Evolutionary conservation across 768 basidiomycete species (phyloP), one percentile per base, ranked within the genome.

Genomic region (Leccinum disarticulatum): DNA sequence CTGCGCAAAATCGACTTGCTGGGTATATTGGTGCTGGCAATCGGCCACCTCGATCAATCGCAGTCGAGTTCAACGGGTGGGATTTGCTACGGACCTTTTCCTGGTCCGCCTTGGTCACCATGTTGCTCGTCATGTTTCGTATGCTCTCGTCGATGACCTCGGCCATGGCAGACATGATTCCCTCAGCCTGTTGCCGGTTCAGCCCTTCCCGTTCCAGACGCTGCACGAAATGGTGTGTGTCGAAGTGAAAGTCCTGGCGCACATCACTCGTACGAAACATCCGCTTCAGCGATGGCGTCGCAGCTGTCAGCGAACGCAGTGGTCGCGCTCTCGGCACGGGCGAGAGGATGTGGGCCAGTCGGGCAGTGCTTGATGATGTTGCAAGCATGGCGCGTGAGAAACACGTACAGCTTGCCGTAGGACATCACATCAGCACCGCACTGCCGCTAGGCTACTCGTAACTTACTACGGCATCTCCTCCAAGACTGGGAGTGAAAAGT

Each of bases 101-200:
- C 71, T 97, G 94, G 65, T 97, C 93, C 0, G 93, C 87, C 73
- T 93, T 94, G 6, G 92, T 94, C 60, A 98, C 96, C 88, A 98
- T 91, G 67, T 93, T 94, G 65, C 86, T 87, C 41, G 93, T 92
- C 93, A 99, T 95, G 69, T 95, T 96, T 61, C 89, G 83, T 43
- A 98, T 88, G 70, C 93, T 95, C 80, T 99, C 97, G 74, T 97
- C 93, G 41, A 99, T 94, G 61, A 98, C 95, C 67, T 95, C 93
- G 13, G 94, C 92, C 84, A 99, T 91, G 8, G 95, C 93, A 50
- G 87, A 82, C 95, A 98, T 97, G 70, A 99, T 91, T 3, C 97
- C 96, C 72, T 98, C 94, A 0, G 96, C 95, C 76, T 98, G 96
- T 22, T 86, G 86, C 17, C 93, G 84, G 64, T 89, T 93, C 62